Evolutionary conservation across 768 basidiomycete genomes (phyloP), one percentile per base, ranked within the genome.

Genomic region (Boletales sp.): DNA sequence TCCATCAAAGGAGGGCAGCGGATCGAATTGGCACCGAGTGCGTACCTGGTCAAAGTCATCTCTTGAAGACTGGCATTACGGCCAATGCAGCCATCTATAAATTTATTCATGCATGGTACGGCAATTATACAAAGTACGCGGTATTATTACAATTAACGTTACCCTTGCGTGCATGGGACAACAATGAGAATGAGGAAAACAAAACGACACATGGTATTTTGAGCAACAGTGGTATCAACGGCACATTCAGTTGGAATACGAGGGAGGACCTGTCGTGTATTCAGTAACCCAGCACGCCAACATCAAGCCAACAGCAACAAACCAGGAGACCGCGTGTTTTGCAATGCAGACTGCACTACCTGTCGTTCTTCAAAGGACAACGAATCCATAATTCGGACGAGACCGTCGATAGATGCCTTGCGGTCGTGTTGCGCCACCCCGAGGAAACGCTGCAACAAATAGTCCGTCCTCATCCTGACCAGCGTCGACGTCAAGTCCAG

Each of bases 281-380:
- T 31, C 12, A 55, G 3, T 52, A 8, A 60, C 49, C 21, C 21
- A 21, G 21, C 4, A 21, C 42, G 31, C 52, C 39, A 18, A 24
- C 24, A 43, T 21, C 30, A 34, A 8, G 7, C 17, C 35, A 46
- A 39, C 21, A 8, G 40, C 13, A 32, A 74, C 78, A 42, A 61
- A 87, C 86, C 84, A 65, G 80, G 74, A 19, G 81, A 79, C 39
- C 80, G 78, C 8, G 77, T 60, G 58, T 69, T 81, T 63, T 86
- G 85, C 44, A 92, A 76, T 35, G 80, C 80, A 37, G 70, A 67
- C 34, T 84, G 74, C 53, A 94, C 62, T 1, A 76, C 69, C 11
- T 77, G 69, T 66, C 80, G 83, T 57, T 93, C 90, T 21, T 91
- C 91, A 19, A 81, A 79, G 0, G 81, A 78, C 51, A 94, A 75